Evolutionary conservation across 139 green algal genomes (phyloP).

Genomic region (Chlamydomonas sp.): DNA sequence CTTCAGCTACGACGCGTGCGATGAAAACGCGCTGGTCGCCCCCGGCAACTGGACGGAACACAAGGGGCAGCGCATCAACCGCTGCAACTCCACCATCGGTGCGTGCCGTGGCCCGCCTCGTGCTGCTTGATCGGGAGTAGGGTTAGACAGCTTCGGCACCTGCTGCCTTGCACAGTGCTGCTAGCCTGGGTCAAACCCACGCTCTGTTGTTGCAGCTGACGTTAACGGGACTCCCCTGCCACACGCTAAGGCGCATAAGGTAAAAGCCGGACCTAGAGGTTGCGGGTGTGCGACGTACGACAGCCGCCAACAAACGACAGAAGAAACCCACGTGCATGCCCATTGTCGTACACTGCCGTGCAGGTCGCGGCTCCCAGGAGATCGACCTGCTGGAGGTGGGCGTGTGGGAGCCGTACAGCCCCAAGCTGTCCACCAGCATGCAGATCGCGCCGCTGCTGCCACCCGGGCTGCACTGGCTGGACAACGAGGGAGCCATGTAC

Average conservation of each 20-base stretch:
- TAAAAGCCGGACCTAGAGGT: no score
- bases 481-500: background rate
- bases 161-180: background rate
- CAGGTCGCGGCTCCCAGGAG: conserved; percentile 56
- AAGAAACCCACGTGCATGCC: no score
- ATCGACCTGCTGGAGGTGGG: conserved; percentile 66
- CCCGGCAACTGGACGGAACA: conserved; percentile 30
- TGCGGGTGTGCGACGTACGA: no score
- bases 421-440: conserved; percentile 52
- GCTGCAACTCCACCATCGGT: conserved; percentile 12
- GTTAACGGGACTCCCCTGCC: no score
- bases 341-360: background rate
- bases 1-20: conserved; percentile 58
- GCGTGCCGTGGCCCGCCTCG: background rate
- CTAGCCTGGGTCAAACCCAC: no score
- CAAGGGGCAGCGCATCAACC: conserved; percentile 21
- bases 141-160: background rate
- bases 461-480: conserved; percentile 3
- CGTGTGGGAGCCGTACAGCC: conserved; percentile 7
- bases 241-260: no score
- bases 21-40: conserved; percentile 10
- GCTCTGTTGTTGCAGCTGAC: no score
- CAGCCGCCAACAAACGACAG: no score
- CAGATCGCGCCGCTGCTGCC: conserved; percentile 62
- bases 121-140: background rate